A percentile compares a stretch with the other conserved stretches of the same genome.
phyloP scores from a whole-genome alignment of 2,329 filamentous ascomycete species.

The Colletotrichum filicis region DNA sequence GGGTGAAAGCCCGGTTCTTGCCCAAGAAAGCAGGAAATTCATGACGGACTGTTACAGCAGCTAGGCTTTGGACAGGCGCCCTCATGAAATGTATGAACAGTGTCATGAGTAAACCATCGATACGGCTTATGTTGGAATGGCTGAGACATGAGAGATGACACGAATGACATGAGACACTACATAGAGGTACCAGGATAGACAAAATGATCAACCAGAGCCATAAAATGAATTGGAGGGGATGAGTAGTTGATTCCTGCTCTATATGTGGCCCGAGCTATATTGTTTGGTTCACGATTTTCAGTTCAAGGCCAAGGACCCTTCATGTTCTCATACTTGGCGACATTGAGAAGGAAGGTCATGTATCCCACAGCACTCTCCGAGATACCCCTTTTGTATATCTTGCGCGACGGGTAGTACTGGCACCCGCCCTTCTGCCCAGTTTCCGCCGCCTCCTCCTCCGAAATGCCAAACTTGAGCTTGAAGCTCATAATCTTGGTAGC shows the following conservation, averaged over 20 bases:
- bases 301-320: neutral
- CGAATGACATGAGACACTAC: neutral
- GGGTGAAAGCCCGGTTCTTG: conserved; percentile 54
- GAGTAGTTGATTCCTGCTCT: neutral
- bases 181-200: neutral
- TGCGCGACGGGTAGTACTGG: conserved; percentile 57
- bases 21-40: conserved; percentile 7
- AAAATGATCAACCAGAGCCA: neutral
- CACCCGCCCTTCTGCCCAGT: neutral
- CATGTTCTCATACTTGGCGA: neutral
- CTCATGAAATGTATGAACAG: too few relatives aligned
- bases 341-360: conserved; percentile 54
- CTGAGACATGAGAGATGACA: too few relatives aligned
- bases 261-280: too few relatives aligned
- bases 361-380: conserved; percentile 56
- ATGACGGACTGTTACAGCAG: neutral
- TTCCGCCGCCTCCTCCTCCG: conserved; percentile 36
- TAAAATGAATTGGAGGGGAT: neutral
- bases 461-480: conserved; percentile 58
- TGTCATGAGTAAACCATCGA: neutral
- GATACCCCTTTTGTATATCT: conserved; percentile 54
- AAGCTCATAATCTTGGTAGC: conserved; percentile 53
- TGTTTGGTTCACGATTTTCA: too few relatives aligned
- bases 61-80: too few relatives aligned
- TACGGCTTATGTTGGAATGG: neutral